These are phyloP conservation scores for Fusarium nurragi DNA, from an alignment of 2,329 filamentous ascomycete species.

Conservation along the genomic window DNA sequence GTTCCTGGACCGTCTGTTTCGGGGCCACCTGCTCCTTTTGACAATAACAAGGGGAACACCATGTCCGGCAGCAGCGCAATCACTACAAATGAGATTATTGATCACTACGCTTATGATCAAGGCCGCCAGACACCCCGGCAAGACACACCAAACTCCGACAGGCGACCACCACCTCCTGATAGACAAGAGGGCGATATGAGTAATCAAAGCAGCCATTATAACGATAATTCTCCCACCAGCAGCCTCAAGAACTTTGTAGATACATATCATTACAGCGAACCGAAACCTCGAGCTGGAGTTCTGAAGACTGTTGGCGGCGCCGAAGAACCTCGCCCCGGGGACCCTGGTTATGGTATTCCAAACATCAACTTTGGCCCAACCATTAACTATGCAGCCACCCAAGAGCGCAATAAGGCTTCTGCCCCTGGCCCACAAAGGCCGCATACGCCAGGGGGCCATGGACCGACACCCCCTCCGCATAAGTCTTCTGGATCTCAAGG, in stretches of 20 bases:
- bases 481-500: constrained; percentile 37
- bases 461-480: constrained; percentile 37
- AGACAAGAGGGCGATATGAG: constrained; percentile 44
- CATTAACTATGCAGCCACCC: constrained; percentile 65
- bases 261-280: constrained; percentile 39
- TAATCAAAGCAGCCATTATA: constrained; percentile 60
- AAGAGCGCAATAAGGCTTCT: constrained; percentile 46
- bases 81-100: constrained; percentile 52
- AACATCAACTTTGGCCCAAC: constrained; percentile 88
- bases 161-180: constrained; percentile 40
- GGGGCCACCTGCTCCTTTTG: constrained; percentile 31
- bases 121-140: constrained; percentile 32
- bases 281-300: constrained; percentile 75
- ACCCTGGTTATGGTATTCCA: constrained; percentile 67
- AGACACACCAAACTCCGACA: constrained; percentile 34
- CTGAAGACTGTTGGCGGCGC: constrained; percentile 78
- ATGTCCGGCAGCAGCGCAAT: constrained; percentile 45
- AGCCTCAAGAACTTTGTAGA: constrained; percentile 40
- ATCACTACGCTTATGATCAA: constrained; percentile 50
- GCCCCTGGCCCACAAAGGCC: constrained; percentile 40
- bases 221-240: constrained; percentile 63
- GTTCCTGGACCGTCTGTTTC: constrained; percentile 37
- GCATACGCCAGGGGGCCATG: constrained; percentile 47
- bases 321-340: constrained; percentile 42
- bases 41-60: constrained; percentile 35